Base-by-base conservation (phyloP, 2,329 filamentous ascomycete genomes). In the Hypomyces rosellus region DNA sequence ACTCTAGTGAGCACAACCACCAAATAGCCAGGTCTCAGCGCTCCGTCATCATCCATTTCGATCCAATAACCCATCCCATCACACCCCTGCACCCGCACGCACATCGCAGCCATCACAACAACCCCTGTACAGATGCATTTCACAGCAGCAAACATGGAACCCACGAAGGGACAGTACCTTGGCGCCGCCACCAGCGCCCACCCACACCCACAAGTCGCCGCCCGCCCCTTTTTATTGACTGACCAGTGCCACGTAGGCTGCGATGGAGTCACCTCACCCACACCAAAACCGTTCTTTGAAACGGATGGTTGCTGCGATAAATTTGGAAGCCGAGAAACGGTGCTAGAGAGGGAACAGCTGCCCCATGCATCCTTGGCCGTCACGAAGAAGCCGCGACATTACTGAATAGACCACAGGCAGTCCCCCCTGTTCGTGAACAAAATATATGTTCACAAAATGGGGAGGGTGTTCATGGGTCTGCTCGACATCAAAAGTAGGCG, bases 161-260 rank as follows among this genome's bases (percentile, higher is more conserved):
- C 20, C 20, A 30, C 41, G 36, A 46, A 36, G 43, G 43, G 48
- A 50, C 36, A 40, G 45, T 38, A 52, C 42, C 37, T 45, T 49
- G 46, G 50, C 50, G 50, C 42, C 50, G 50, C 50, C 50, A 49
- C 50, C 48, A 46, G 38, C 50, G 36, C 38, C 43, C 36, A 50
- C 43, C 11, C 47, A 46, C 51, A 43, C 44, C 42, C 44, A 34
- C 20, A 50, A 33, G 51, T 39, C 44, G 48, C 44, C 48, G 45
- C 51, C 51, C 48, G 48, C 51, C 51, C 46, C 48, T 49, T 44
- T 53, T 53, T 13, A 34, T 53, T 43, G 51, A 49, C 45, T 45
- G 51, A 53, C 40, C 48, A 53, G 51, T 53, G 51, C 51, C 51
- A 53, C 51, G 51, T 53, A 53, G 51, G 30, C 48, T 22, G 46